Evolutionary conservation across 257 asterid species (phyloP).

Genomic region (Salvia miltiorrhiza): DNA sequence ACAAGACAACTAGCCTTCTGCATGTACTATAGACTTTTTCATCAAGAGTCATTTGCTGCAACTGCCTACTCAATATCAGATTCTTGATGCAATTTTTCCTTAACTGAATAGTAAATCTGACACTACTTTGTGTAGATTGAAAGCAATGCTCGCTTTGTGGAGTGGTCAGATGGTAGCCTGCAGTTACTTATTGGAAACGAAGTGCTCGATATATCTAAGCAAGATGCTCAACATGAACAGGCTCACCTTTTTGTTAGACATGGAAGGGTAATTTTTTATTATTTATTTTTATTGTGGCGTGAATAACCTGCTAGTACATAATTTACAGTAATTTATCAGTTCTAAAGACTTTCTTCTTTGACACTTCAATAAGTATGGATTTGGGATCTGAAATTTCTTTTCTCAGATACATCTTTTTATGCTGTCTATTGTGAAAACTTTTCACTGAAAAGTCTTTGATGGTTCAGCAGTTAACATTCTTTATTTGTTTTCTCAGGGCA

Average conservation of each 20-base stretch:
- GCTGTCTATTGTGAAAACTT: background rate
- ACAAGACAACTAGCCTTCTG: background rate
- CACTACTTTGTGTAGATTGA: conserved; percentile 50
- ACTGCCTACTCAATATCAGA: background rate
- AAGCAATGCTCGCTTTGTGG: conserved; percentile 98
- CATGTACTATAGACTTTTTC: background rate
- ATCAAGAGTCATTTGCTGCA: background rate
- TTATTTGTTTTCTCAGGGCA: conserved; percentile 50
- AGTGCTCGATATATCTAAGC: conserved; percentile 94
- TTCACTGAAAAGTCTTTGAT: conserved; percentile 1
- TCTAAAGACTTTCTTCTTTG: background rate
- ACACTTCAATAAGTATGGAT: background rate
- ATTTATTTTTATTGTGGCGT: background rate
- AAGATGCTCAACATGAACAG: conserved; percentile 92
- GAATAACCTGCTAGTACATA: no score
- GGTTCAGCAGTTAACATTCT: conserved; percentile 13
- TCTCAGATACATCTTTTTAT: conserved; percentile 3
- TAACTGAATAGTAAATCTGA: background rate
- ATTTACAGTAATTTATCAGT: background rate
- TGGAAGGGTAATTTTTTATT: conserved; percentile 57
- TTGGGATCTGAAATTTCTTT: conserved; percentile 8
- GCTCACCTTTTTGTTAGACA: conserved; percentile 94
- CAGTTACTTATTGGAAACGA: conserved; percentile 95
- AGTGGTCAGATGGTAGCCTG: conserved; percentile 98
- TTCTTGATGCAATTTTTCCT: background rate